Conservation (phyloP, 768 basidiomycete genomes). For the Lactarius trivialis region DNA sequence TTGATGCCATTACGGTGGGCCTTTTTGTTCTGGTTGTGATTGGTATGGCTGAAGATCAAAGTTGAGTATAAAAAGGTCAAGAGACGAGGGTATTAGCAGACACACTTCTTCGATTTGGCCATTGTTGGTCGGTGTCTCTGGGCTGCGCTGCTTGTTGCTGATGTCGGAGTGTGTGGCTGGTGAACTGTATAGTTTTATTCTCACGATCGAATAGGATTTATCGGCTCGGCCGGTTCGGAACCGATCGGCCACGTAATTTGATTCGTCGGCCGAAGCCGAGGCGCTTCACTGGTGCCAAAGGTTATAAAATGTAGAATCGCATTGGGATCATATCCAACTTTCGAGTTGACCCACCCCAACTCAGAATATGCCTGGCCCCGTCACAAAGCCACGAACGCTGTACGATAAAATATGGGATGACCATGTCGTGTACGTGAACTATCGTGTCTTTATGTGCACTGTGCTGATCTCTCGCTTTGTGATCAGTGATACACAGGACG, state of each 20-base stretch:
- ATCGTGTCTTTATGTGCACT: background rate
- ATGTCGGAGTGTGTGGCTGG: constrained; percentile 25
- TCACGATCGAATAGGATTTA: background rate
- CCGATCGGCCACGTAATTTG: constrained; percentile 4
- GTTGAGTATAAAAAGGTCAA: constrained; percentile 17
- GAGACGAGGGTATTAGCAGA: constrained; percentile 6
- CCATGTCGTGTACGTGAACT: constrained; percentile 71
- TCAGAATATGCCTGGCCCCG: constrained; percentile 46
- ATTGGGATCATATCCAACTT: background rate
- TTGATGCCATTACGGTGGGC: constrained; percentile 98
- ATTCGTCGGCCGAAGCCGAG: background rate
- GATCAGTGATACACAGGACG: constrained; percentile 59
- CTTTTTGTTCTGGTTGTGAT: constrained; percentile 96
- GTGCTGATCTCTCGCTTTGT: background rate
- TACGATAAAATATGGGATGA: constrained; percentile 99
- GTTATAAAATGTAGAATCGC: background rate
- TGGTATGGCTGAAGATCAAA: constrained; percentile 57
- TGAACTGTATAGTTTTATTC: constrained; percentile 28
- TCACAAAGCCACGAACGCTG: constrained; percentile 69
- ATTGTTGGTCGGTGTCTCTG: constrained; percentile 39
- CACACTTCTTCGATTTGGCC: constrained; percentile 98
- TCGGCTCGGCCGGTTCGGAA: constrained; percentile 7
- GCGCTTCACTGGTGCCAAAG: too few species aligned
- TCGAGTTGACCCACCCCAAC: background rate
- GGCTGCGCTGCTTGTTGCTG: constrained; percentile 20